Conservation (phyloP, 768 basidiomycete species). For the Pulveroboletus sp. region DNA sequence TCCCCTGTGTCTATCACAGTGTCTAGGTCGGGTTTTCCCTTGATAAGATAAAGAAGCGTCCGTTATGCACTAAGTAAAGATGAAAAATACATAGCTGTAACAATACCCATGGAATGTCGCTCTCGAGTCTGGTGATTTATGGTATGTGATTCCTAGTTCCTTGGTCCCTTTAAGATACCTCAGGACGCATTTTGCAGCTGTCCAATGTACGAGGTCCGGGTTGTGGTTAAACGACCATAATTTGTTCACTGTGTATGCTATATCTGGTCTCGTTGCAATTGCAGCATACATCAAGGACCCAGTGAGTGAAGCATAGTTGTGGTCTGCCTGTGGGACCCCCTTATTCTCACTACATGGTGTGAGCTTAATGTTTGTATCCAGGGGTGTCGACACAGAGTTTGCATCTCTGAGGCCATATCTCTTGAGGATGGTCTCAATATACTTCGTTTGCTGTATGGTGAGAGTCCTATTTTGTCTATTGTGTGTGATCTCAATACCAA, state of each 20-base stretch:
- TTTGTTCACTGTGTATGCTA: neutral
- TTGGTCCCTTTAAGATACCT: conserved; percentile 14
- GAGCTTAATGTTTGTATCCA: neutral
- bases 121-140: too few species aligned
- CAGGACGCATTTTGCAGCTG: conserved; percentile 13
- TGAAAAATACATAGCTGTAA: too few species aligned
- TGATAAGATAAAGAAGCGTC: too few species aligned
- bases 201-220: conserved; percentile 5
- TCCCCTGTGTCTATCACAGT: too few species aligned
- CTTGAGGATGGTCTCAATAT: conserved; percentile 4
- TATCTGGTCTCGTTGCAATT: conserved; percentile 9
- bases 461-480: conserved; percentile 1
- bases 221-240: conserved; percentile 11
- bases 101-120: too few species aligned
- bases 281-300: conserved; percentile 26
- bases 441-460: conserved; percentile 1
- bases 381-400: conserved; percentile 4
- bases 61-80: too few species aligned
- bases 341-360: neutral
- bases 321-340: neutral
- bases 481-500: conserved; percentile 10
- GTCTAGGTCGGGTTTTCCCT: too few species aligned
- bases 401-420: neutral
- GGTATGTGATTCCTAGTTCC: neutral
- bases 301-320: neutral